Base-by-base conservation (phyloP, 306 rosid species). In the Trifolium pratense region DNA sequence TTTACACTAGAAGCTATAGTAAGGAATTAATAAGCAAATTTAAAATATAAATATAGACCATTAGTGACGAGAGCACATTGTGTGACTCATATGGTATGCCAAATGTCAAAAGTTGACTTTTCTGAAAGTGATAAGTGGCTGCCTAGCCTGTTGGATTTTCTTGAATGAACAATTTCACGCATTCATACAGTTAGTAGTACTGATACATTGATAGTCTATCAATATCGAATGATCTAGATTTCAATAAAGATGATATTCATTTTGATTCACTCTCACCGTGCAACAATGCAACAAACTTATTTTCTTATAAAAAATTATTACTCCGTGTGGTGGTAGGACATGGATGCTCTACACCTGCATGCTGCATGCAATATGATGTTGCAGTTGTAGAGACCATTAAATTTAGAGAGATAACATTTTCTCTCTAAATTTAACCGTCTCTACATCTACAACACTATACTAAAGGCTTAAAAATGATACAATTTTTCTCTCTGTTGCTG, bases 101-200 rank as follows among this genome's bases (percentile, higher is more conserved):
- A 80, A 59, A 72, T 70, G 82, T 70, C 75, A 81, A 75, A 76
- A 79, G 85, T 84, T 76, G 91, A 86, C 86, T 89, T 75, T 79
- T 26, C 49, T 29, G 34, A 60, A 45, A 72, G 58, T 75, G 18
- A 63, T 59, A 61, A 73, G 63, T 60, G 75, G 31, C 70, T 31
- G 68, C 74, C 43, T 7, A 7, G 34, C 9, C 15, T 1, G 55
- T 42, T 9, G 4, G 46, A 40, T 40, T 40, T 40, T 4, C 46
- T 2, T 9, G 1, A 0, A 5, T 0, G 5, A 40, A 3, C 4
- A 40, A 40, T 40, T 40, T 10, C 46, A 40, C 5, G 46, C 46
- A 40, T 40, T 42, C 48, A 11, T 4, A 42, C 3, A 4, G n/a
- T 42, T 13, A 26, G 31, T 26, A 26, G 3, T 25, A 1, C 29